Evolutionary conservation across 2,329 filamentous ascomycete genomes (phyloP), one percentile per base, ranked within the genome.

Genomic region (Fusarium sp.): DNA sequence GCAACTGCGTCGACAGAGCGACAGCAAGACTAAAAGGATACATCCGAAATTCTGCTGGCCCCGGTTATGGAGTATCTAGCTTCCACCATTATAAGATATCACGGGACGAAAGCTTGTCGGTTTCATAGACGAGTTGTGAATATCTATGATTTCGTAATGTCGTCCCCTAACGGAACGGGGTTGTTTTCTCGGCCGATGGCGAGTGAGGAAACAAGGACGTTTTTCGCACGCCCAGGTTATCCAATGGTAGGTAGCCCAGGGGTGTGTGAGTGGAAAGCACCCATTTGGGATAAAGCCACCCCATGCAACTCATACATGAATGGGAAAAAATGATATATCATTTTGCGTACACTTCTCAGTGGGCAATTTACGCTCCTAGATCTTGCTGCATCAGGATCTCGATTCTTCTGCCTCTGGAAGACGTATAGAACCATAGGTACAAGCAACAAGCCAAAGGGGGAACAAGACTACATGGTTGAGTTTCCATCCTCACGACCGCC

Each of bases 111-210:
- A 15, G 18, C 40, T 31, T 46, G 47, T 38, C 40, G 33, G 59
- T 71, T 70, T 58, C 56, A 53, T 63, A 62, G 42, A 66, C 49
- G 55, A 56, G 67, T 65, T 57, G 52, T 41, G n/a, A 59, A 36
- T 34, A 15, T 61, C 61, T 53, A 47, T 42, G 37, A 28, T 66
- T 64, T 70, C 70, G 68, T 70, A 66, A 75, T 65, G 65, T 60
- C 61, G 37, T 47, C 53, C 57, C 53, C 53, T 33, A 54, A 67
- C 58, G 36, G 67, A 71, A 72, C 65, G 69, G 72, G 71, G 63
- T 74, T 75, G 73, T 75, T 75, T 73, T 73, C 73, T 75, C 73
- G 58, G 46, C 64, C 64, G 67, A 63, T 65, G 51, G 33, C 31
- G 33, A 58, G 52, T 62, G 73, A 75, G 73, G 53, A 65, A 75